Base-by-base conservation (phyloP, 2,329 filamentous ascomycete genomes). In the Xylaria polymorpha region DNA sequence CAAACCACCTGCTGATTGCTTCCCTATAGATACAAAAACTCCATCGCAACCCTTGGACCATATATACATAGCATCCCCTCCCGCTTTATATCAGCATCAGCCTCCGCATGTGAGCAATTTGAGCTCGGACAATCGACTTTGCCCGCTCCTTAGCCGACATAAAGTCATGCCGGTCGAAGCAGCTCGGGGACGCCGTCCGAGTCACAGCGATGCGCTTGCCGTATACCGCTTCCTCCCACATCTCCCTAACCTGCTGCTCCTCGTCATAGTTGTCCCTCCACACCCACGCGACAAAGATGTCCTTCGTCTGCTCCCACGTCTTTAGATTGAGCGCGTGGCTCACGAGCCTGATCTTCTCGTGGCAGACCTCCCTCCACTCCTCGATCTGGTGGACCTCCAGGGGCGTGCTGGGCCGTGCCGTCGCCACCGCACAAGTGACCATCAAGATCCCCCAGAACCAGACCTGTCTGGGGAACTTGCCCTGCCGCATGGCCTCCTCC, bases 361-460 rank as follows among this genome's bases (percentile, higher is more conserved):
- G 70, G 9, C 72, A 72, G 1, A 74, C 58, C 50, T 67, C 67
- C 50, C 70, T 66, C 73, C 73, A 75, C 61, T 73, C 71, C 15
- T 74, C 72, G n/a, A 73, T 71, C 67, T 75, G 73, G n/a, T 61
- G 69, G 7, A 69, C 61, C 22, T 74, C 73, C 4, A 74, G 67
- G 18, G 56, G 59, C 25, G 69, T 72, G 32, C 57, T 73, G 7
- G 72, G 72, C 7, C 71, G 69, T n/a, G 70, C 71, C 37, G 72
- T 74, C 35, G 70, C 69, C 4, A 72, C 73, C 5, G 72, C 72
- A n/a, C 71, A 73, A 2, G 70, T 73, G 20, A 72, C 70, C 72
- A 74, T 74, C 58, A 75, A 37, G 14, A 73, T 70, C 1, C 69
- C 72, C 73, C 73, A 75, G 58, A 75, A 70, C 73, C 73, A 75